A percentile compares a stretch with the other conserved stretches of the same genome.
These are phyloP conservation scores for Hanseniaspora osmophila DNA, from an alignment of 805 yeast species.

Conservation along the genomic window DNA sequence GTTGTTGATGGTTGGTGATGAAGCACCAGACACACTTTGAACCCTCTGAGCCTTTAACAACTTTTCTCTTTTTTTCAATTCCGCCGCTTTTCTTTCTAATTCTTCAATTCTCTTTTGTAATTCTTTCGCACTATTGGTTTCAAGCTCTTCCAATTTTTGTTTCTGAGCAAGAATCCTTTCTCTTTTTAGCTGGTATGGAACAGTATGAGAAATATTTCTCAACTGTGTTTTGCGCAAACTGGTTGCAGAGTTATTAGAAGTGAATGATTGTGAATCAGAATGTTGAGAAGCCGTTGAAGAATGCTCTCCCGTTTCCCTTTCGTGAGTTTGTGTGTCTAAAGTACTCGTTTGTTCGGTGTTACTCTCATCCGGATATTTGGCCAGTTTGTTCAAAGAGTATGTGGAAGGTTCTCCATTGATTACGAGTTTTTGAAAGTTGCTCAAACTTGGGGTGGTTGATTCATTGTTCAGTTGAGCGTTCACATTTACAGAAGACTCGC, in stretches of 20 bases:
- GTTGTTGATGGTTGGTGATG: background rate
- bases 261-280: background rate
- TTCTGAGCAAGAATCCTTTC: constrained; percentile 63
- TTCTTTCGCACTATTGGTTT: constrained; percentile 63
- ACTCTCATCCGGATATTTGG: background rate
- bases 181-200: constrained; percentile 71
- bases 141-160: constrained; percentile 65
- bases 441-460: constrained; percentile 23
- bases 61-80: constrained; percentile 52
- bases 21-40: background rate
- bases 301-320: background rate
- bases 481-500: constrained; percentile 4
- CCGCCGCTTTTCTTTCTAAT: constrained; percentile 61
- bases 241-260: background rate
- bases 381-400: constrained; percentile 4
- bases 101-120: constrained; percentile 61
- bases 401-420: constrained; percentile 6
- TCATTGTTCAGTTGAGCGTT: constrained; percentile 10
- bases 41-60: constrained; percentile 21
- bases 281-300: background rate
- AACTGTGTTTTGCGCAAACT: constrained; percentile 42
- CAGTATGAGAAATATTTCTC: constrained; percentile 68
- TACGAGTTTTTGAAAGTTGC: constrained; percentile 16
- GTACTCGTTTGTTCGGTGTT: background rate
- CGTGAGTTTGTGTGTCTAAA: background rate